A percentile compares a stretch with the other conserved stretches of the same genome.
Conservation (phyloP, 164 flowering plant species). For the Annona cherimola region DNA sequence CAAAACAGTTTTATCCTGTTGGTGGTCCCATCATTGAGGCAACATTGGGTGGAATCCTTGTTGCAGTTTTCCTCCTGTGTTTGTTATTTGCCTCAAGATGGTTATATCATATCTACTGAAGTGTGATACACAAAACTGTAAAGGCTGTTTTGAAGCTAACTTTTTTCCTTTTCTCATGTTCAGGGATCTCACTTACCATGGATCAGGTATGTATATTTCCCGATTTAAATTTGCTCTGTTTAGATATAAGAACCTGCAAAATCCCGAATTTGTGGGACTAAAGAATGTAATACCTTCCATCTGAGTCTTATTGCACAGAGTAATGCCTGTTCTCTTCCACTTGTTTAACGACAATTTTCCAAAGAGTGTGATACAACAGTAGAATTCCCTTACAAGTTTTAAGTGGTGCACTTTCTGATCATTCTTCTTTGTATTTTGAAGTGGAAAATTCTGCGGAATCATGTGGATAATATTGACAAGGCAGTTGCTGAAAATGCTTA, state of each 20-base stretch:
- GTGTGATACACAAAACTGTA: too few relatives aligned
- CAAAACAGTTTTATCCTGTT: too few relatives aligned
- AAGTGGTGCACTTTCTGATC: not conserved
- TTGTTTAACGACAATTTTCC: not conserved
- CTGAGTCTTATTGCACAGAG: not conserved
- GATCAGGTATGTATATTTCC: slow-evolving; percentile 43
- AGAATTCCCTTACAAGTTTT: not conserved
- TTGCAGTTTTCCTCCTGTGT: too few relatives aligned
- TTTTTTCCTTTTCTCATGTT: not conserved
- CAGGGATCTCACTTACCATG: slow-evolving; percentile 37
- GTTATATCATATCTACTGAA: too few relatives aligned
- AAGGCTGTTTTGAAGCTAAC: not conserved
- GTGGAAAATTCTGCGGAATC: slow-evolving; percentile 35
- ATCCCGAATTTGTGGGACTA: not conserved
- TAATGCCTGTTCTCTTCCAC: not conserved
- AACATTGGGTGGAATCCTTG: too few relatives aligned
- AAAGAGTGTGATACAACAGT: not conserved
- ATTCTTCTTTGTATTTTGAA: slow-evolving; percentile 4
- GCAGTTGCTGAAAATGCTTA: slow-evolving; percentile 42
- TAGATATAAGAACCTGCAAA: not conserved
- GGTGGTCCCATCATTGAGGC: too few relatives aligned
- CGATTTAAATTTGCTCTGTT: not conserved
- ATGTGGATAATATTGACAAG: slow-evolving; percentile 40
- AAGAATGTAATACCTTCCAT: not conserved
- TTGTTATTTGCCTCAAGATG: too few relatives aligned